A percentile compares a stretch with the other conserved stretches of the same genome.
These are phyloP conservation scores for Chytriomyces sp. DNA, from an alignment of 192 early-diverging fungal species.

Conservation along the genomic window DNA sequence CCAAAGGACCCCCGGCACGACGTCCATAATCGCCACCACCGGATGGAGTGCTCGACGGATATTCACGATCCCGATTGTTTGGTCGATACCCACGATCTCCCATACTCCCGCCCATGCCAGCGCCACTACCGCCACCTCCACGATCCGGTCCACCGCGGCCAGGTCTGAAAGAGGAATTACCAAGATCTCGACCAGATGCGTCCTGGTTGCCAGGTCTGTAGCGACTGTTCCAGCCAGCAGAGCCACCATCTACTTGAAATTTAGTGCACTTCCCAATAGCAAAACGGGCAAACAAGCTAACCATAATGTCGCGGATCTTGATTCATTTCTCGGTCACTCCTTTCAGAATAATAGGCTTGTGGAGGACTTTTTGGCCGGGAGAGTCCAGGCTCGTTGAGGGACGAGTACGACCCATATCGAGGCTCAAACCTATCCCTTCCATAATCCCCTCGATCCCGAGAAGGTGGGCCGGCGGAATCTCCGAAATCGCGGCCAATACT, in stretches of 20 bases:
- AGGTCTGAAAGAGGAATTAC: neutral
- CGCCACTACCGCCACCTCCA: neutral
- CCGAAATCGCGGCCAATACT: neutral
- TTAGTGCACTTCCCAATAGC: neutral
- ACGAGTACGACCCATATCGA: neutral
- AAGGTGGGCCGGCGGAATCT: neutral
- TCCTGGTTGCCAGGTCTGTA: neutral
- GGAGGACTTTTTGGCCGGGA: neutral
- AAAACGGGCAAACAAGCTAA: neutral
- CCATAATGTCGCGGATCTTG: neutral
- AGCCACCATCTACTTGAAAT: neutral
- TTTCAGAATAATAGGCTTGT: neutral
- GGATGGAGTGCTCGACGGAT: too few species aligned
- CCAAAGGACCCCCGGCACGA: neutral
- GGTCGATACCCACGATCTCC: neutral
- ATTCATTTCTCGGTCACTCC: neutral
- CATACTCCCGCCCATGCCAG: neutral
- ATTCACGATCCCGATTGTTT: too few species aligned
- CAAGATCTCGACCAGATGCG: neutral
- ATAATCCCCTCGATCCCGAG: neutral
- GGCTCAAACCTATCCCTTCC: neutral
- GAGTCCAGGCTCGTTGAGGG: neutral
- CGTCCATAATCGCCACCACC: neutral
- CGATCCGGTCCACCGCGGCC: neutral
- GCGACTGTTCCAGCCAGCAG: neutral